Conservation (phyloP, 148 eudicot genomes). For the Fallopia convolvulus region DNA sequence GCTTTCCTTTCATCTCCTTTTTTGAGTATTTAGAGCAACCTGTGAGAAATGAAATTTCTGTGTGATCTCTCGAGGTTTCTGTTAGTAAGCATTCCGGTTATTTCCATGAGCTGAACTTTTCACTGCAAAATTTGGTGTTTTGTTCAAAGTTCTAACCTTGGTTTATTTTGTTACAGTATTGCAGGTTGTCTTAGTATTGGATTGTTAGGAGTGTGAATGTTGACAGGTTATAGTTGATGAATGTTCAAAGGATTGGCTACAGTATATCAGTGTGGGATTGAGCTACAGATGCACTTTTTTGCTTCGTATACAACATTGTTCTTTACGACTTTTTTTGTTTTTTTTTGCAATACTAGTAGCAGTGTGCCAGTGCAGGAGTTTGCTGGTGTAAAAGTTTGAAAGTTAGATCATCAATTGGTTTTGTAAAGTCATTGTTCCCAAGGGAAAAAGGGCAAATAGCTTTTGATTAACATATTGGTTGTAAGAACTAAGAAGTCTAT, state of each 20-base stretch:
- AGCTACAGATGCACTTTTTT: constrained; percentile 3
- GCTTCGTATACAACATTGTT: background rate
- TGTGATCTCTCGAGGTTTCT: background rate
- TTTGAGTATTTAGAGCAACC: background rate
- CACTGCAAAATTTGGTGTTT: background rate
- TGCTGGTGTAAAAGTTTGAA: constrained; percentile 7
- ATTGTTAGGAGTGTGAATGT: background rate
- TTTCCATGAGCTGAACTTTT: background rate
- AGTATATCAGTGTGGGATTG: background rate
- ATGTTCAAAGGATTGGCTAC: background rate
- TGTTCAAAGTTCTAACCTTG: background rate
- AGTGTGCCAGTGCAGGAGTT: constrained; percentile 1
- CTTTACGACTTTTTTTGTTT: background rate
- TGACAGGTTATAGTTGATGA: constrained; percentile 6
- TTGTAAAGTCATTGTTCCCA: background rate
- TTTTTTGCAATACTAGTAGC: background rate
- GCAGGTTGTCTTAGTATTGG: constrained; percentile 4
- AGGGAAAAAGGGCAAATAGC: background rate
- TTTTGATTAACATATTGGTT: background rate
- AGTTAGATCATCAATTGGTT: background rate
- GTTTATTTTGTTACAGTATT: background rate
- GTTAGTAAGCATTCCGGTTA: background rate
- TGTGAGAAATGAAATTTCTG: background rate
- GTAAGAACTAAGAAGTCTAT: constrained; percentile 5
- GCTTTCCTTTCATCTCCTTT: background rate